Conservation (phyloP, 176 grass and related monocot species). For the Juncus inflexus region DNA sequence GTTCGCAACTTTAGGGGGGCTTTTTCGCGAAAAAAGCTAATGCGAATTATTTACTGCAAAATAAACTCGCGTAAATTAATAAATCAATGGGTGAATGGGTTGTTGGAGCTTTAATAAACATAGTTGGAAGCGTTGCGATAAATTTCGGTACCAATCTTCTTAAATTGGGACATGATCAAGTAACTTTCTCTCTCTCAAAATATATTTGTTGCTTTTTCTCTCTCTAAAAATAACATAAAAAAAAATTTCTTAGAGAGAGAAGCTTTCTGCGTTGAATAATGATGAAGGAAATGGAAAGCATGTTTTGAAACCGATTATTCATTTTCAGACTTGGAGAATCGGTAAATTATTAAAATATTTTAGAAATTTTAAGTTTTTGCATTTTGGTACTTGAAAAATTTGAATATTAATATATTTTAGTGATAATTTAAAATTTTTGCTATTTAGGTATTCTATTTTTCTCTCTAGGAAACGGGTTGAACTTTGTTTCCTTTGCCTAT, state of each 20-base stretch:
- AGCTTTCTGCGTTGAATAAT: slow-evolving; percentile 44
- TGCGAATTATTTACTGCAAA: slow-evolving; percentile 7
- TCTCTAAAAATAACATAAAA: background rate
- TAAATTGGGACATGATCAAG: slow-evolving; percentile 99
- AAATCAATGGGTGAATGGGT: slow-evolving; percentile 88
- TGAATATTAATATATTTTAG: slow-evolving; percentile 26
- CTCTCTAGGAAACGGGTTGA: slow-evolving; percentile 84
- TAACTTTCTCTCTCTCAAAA: slow-evolving; percentile 20
- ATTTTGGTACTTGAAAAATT: slow-evolving; percentile 20
- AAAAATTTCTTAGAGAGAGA: slow-evolving; percentile 78
- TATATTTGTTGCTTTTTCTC: slow-evolving; percentile 3
- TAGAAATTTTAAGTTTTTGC: background rate
- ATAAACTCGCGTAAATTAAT: slow-evolving; percentile 19
- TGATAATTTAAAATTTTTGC: slow-evolving; percentile 15
- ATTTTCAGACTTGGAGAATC: slow-evolving; percentile 97
- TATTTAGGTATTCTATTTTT: slow-evolving; percentile 91
- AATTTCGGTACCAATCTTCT: slow-evolving; percentile 98
- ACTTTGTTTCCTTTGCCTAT: slow-evolving; percentile 96
- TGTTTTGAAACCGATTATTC: slow-evolving; percentile 64
- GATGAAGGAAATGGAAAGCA: slow-evolving; percentile 70
- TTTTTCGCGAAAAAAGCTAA: slow-evolving; percentile 23
- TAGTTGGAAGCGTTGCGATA: slow-evolving; percentile 95
- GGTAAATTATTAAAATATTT: slow-evolving; percentile 37
- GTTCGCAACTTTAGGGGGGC: background rate
- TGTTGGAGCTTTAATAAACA: slow-evolving; percentile 93